These are phyloP conservation scores for Diversispora epigaea DNA, from an alignment of 192 early-diverging fungal genomes.

Conservation along the genomic window DNA sequence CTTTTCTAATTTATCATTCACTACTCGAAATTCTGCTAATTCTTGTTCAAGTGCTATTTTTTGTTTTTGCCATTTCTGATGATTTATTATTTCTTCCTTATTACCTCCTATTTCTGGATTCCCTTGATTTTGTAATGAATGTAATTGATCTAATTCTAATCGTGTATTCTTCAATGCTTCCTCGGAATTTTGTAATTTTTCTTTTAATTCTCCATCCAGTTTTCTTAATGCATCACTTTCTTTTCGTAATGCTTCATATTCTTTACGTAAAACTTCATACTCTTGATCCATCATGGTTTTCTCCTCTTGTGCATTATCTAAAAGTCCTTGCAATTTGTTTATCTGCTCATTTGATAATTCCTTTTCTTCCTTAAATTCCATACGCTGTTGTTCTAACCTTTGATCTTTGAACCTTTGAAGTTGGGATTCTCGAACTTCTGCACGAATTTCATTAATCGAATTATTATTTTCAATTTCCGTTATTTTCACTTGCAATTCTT, in stretches of 20 bases:
- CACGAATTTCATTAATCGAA: neutral
- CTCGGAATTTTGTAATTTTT: neutral
- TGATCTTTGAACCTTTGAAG: slow-evolving; percentile 12
- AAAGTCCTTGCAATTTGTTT: neutral
- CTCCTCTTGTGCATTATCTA: slow-evolving; percentile 12
- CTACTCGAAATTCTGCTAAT: slow-evolving; percentile 13
- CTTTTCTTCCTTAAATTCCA: slow-evolving; percentile 18
- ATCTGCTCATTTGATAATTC: slow-evolving; percentile 1
- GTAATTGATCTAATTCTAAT: neutral
- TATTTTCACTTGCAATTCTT: slow-evolving; percentile 40
- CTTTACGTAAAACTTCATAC: slow-evolving; percentile 29
- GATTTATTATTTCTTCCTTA: neutral
- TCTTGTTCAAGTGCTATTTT: slow-evolving; percentile 2
- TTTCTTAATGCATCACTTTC: neutral
- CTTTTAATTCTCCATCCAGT: neutral
- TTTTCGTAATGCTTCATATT: slow-evolving; percentile 26
- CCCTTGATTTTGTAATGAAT: neutral
- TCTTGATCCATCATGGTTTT: slow-evolving; percentile 28
- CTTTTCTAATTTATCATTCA: slow-evolving; percentile 14
- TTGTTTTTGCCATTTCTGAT: slow-evolving; percentile 13
- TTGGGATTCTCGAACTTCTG: slow-evolving; percentile 14
- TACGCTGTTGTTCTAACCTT: slow-evolving; percentile 21
- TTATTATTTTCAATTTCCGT: slow-evolving; percentile 40
- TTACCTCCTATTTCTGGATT: neutral
- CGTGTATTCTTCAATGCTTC: slow-evolving; percentile 19